Conservation (phyloP, 805 yeast species). For the Kodamaea restingae region DNA sequence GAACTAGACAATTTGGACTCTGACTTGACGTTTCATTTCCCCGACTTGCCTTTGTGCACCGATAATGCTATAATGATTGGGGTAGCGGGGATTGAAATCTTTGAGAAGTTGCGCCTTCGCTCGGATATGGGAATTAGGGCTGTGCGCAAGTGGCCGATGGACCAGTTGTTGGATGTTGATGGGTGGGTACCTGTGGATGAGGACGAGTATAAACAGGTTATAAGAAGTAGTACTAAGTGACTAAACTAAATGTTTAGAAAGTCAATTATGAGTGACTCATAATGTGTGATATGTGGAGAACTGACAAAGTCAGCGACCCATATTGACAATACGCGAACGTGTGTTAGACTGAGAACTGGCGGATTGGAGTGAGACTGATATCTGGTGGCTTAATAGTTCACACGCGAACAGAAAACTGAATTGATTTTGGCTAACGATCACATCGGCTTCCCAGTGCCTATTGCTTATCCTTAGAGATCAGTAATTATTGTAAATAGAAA, state of each 20-base stretch:
- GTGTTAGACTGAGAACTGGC: too few relatives aligned
- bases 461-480: too few relatives aligned
- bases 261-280: too few relatives aligned
- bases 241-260: too few relatives aligned
- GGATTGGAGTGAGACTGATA: too few relatives aligned
- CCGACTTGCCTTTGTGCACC: constrained; percentile 72
- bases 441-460: too few relatives aligned
- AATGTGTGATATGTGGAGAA: background rate
- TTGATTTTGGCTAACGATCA: too few relatives aligned
- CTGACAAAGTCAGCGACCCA: background rate
- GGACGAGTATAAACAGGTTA: constrained; percentile 15
- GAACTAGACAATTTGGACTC: constrained; percentile 12
- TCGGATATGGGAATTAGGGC: constrained; percentile 61
- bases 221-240: too few relatives aligned
- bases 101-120: constrained; percentile 46
- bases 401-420: too few relatives aligned
- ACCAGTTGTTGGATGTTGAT: constrained; percentile 44
- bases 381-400: too few relatives aligned
- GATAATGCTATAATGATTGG: constrained; percentile 98
- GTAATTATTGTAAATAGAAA: too few relatives aligned
- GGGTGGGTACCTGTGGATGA: constrained; percentile 44
- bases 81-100: constrained; percentile 90
- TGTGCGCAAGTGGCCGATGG: constrained; percentile 77
- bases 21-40: constrained; percentile 51
- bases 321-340: too few relatives aligned